Conservation (phyloP, 306 rosid species). For the Castanea mollissima region DNA sequence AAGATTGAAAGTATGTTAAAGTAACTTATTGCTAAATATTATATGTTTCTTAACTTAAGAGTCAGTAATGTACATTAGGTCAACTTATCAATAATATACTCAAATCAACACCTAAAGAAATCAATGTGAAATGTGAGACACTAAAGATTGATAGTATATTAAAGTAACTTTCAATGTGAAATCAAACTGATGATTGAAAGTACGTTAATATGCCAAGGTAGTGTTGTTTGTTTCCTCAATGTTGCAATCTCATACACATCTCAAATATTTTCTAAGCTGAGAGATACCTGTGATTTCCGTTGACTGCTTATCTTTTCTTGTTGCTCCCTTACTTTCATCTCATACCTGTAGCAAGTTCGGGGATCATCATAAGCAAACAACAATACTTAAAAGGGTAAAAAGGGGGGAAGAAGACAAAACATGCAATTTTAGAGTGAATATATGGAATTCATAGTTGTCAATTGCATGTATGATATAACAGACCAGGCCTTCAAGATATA, state of each 20-base stretch:
- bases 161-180: too few species aligned
- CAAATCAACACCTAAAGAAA: slow-evolving; percentile 3
- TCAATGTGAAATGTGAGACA: not conserved
- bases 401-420: not conserved
- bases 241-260: slow-evolving; percentile 12
- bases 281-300: slow-evolving; percentile 71
- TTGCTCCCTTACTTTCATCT: slow-evolving; percentile 91
- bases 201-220: not conserved
- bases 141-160: too few species aligned
- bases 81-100: not conserved
- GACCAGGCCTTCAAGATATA: not conserved
- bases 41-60: not conserved
- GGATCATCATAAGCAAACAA: slow-evolving; percentile 24
- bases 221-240: not conserved
- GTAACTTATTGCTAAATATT: not conserved
- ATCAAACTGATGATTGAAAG: too few species aligned
- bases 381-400: not conserved
- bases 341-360: slow-evolving; percentile 57
- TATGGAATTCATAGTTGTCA: not conserved
- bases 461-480: not conserved
- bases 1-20: not conserved
- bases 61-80: not conserved
- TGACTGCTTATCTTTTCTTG: slow-evolving; percentile 79
- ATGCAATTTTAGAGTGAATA: not conserved
- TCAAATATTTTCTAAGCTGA: slow-evolving; percentile 14